Evolutionary conservation across 2,329 filamentous ascomycete genomes (phyloP).

Genomic region (Talaromyces sp.): DNA sequence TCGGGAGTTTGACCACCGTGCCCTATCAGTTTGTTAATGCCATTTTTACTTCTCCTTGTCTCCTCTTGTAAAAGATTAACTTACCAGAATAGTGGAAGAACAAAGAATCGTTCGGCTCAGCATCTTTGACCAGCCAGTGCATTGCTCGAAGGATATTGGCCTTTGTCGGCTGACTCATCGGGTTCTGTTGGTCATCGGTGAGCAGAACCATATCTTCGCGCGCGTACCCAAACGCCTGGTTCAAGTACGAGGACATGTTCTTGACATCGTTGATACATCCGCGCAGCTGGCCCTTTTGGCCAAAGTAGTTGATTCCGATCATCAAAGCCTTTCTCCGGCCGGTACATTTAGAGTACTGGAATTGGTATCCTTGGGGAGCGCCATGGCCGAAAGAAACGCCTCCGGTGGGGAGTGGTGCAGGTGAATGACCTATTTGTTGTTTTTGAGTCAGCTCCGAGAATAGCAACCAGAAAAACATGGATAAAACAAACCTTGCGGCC

Average conservation of each 20-base stretch:
- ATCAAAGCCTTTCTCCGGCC: constrained; percentile 82
- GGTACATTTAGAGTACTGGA: constrained; percentile 87
- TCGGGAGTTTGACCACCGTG: constrained; percentile 73
- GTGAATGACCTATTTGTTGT: constrained; percentile 55
- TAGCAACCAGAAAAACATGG: constrained; percentile 13
- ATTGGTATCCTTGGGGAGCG: constrained; percentile 72
- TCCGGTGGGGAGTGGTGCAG: constrained; percentile 56
- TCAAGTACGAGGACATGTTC: constrained; percentile 90
- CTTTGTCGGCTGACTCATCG: constrained; percentile 95
- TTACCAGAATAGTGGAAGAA: constrained; percentile 96
- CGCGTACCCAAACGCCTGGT: constrained; percentile 85
- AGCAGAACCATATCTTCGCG: constrained; percentile 95
- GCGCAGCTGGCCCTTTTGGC: constrained; percentile 79
- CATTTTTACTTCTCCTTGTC: background rate
- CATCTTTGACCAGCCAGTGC: constrained; percentile 97
- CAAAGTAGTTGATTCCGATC: constrained; percentile 96
- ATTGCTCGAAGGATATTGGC: constrained; percentile 91
- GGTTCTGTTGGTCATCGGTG: constrained; percentile 94
- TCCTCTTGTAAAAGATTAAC: constrained; percentile 18
- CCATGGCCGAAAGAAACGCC: constrained; percentile 72
- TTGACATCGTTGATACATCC: constrained; percentile 97
- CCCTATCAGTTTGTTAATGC: constrained; percentile 37
- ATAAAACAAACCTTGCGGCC: constrained; percentile 32
- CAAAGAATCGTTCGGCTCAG: constrained; percentile 82
- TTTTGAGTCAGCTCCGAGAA: constrained; percentile 41